Evolutionary conservation across 192 early-diverging fungal genomes (phyloP).

Genomic region (Umbelopsis ramanniana): DNA sequence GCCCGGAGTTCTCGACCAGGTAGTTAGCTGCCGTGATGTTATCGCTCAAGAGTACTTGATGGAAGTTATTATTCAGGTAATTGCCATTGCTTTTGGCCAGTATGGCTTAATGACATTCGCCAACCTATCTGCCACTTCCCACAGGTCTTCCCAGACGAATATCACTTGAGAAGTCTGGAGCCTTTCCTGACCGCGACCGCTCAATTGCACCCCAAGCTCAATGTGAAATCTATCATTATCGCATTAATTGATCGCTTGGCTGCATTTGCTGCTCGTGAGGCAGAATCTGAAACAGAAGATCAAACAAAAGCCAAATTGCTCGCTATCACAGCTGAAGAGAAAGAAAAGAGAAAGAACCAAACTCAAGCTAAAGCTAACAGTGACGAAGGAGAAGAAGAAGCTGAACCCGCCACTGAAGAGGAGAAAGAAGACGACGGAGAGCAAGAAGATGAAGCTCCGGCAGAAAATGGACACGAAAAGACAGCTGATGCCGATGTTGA

Average conservation of each 20-base stretch:
- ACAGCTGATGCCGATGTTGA: conserved; percentile 27
- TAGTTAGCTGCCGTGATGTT: conserved; percentile 95
- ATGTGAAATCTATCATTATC: conserved; percentile 97
- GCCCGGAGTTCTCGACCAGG: conserved; percentile 92
- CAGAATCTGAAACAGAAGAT: conserved; percentile 50
- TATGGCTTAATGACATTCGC: not conserved
- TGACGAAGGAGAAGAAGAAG: conserved; percentile 25
- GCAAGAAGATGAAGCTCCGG: conserved; percentile 29
- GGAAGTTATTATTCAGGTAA: conserved; percentile 98
- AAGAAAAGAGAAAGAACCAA: conserved; percentile 9
- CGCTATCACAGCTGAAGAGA: conserved; percentile 34
- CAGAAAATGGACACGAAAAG: conserved; percentile 35
- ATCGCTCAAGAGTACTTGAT: conserved; percentile 99
- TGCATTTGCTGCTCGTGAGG: conserved; percentile 84
- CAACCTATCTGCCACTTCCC: not conserved
- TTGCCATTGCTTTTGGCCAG: not conserved
- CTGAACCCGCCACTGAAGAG: conserved; percentile 23
- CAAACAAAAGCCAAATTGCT: conserved; percentile 43
- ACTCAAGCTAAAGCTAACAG: conserved; percentile 14
- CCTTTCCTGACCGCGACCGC: conserved; percentile 90
- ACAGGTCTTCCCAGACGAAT: conserved; percentile 94
- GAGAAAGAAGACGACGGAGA: conserved; percentile 24
- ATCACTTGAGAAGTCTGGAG: conserved; percentile 90
- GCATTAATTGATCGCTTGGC: conserved; percentile 93
- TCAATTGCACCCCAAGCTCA: conserved; percentile 89